These are phyloP conservation scores for Aplosporella prunicola DNA, from an alignment of 2,329 filamentous ascomycete species.

Conservation along the genomic window DNA sequence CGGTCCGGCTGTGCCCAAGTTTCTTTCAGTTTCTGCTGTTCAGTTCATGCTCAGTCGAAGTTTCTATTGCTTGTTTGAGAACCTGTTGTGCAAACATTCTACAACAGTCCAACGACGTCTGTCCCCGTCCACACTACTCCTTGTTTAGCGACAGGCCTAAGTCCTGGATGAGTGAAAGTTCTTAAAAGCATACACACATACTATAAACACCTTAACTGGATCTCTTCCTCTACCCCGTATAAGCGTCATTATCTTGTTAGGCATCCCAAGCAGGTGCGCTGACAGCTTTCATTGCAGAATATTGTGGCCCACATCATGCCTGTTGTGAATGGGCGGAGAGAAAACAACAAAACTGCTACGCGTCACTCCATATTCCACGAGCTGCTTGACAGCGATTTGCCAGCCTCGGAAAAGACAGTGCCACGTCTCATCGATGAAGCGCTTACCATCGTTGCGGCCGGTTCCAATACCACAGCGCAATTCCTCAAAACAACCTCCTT, in stretches of 20 bases:
- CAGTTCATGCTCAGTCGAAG: no score
- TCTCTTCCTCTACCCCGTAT: no score
- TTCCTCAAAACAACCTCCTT: conserved; percentile 28
- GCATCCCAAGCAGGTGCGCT: not conserved
- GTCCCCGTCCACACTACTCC: no score
- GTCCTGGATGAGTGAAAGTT: no score
- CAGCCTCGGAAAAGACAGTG: conserved; percentile 14
- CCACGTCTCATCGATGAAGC: conserved; percentile 14
- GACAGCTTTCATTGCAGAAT: not conserved
- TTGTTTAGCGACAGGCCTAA: no score
- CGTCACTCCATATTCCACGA: conserved; percentile 23
- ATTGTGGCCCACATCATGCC: not conserved
- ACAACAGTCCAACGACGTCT: no score
- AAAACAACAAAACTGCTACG: not conserved
- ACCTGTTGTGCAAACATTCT: no score
- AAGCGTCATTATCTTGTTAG: not conserved
- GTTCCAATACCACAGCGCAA: conserved; percentile 29
- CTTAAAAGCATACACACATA: no score
- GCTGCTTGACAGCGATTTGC: conserved; percentile 19
- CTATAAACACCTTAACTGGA: no score
- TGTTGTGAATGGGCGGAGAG: conserved; percentile 3
- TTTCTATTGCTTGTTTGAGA: no score
- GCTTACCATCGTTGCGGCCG: conserved; percentile 24
- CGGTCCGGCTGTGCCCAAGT: no score
- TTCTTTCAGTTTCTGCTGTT: no score